A percentile compares a stretch with the other conserved stretches of the same genome.
These are phyloP conservation scores for Aspergillus panamensis DNA, from an alignment of 495 filamentous ascomycete species.

Conservation along the genomic window DNA sequence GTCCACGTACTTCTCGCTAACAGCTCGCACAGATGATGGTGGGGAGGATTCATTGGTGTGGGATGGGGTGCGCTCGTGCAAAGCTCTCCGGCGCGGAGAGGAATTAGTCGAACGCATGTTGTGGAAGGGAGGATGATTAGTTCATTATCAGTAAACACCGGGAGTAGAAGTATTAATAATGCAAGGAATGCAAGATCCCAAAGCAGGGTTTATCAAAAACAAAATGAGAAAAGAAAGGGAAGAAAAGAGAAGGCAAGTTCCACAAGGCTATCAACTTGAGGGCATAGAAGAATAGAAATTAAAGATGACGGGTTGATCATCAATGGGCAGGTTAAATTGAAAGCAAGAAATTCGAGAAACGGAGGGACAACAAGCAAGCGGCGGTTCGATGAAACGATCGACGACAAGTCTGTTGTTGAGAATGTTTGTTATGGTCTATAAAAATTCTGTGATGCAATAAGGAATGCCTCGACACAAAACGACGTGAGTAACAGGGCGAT, in stretches of 20 bases:
- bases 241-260: slow-evolving; percentile 12
- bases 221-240: slow-evolving; percentile 16
- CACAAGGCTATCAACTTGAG: slow-evolving; percentile 13
- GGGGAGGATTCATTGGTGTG: slow-evolving; percentile 46
- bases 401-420: slow-evolving; percentile 12
- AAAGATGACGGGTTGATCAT: slow-evolving; percentile 15
- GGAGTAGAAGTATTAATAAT: slow-evolving; percentile 6
- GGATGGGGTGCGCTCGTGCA: slow-evolving; percentile 53
- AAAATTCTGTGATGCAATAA: slow-evolving; percentile 26
- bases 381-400: slow-evolving; percentile 13
- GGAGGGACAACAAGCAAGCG: slow-evolving; percentile 9
- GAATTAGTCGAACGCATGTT: slow-evolving; percentile 33
- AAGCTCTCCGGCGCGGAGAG: slow-evolving; percentile 41
- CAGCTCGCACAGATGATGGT: slow-evolving; percentile 35
- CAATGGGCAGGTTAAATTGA: slow-evolving; percentile 7
- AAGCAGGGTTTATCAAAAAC: slow-evolving; percentile 5
- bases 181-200: slow-evolving; percentile 9
- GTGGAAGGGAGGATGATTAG: slow-evolving; percentile 26
- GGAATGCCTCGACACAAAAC: slow-evolving; percentile 34
- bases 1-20: slow-evolving; percentile 32
- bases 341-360: not conserved
- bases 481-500: slow-evolving; percentile 18
- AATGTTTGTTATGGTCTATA: slow-evolving; percentile 23
- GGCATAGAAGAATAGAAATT: slow-evolving; percentile 10
- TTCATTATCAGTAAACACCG: slow-evolving; percentile 32